Conservation (phyloP, 2,329 filamentous ascomycete genomes). For the Ilyonectria mors-panacis region DNA sequence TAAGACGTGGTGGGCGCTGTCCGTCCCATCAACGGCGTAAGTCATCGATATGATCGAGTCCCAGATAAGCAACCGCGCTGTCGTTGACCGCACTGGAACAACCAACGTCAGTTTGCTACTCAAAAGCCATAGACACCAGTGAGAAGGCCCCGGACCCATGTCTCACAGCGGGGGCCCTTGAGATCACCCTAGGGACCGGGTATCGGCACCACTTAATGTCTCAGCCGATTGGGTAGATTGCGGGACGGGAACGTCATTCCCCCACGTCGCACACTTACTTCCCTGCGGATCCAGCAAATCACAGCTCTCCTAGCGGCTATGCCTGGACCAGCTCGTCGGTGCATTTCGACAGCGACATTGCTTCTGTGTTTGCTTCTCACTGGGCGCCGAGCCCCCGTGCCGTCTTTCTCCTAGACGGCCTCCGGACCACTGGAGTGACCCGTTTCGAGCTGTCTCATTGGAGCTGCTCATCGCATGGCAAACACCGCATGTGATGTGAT, state of each 20-base stretch:
- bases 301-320: slow-evolving; percentile 40
- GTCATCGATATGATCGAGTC: slow-evolving; percentile 15
- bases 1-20: slow-evolving; percentile 13
- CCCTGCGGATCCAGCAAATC: slow-evolving; percentile 40
- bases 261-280: slow-evolving; percentile 39
- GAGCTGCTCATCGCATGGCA: slow-evolving; percentile 20
- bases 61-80: slow-evolving; percentile 12
- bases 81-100: not conserved
- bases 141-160: slow-evolving; percentile 43
- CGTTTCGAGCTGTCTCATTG: slow-evolving; percentile 14
- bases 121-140: slow-evolving; percentile 29
- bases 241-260: slow-evolving; percentile 47
- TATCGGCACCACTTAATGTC: slow-evolving; percentile 37
- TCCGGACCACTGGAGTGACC: slow-evolving; percentile 29
- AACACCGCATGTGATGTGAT: slow-evolving; percentile 44
- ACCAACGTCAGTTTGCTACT: slow-evolving; percentile 25
- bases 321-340: slow-evolving; percentile 47
- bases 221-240: slow-evolving; percentile 45
- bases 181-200: slow-evolving; percentile 44
- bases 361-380: slow-evolving; percentile 29
- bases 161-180: slow-evolving; percentile 45
- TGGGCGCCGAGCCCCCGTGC: slow-evolving; percentile 17
- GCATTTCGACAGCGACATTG: slow-evolving; percentile 40
- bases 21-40: slow-evolving; percentile 14
- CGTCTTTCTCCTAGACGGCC: slow-evolving; percentile 16